Base-by-base conservation (phyloP, 139 green algal species). In the Picochlorum sp. region DNA sequence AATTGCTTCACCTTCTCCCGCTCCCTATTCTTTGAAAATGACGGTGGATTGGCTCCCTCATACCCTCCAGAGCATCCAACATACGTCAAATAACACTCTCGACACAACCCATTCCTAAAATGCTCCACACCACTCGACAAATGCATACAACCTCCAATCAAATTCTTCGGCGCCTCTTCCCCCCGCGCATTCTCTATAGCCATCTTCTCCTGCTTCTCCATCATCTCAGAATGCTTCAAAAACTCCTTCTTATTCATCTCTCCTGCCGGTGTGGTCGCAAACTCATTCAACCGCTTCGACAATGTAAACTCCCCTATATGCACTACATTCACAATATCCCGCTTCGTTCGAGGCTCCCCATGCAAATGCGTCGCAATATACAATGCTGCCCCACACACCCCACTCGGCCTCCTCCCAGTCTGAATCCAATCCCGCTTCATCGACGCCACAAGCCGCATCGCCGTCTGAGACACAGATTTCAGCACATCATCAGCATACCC, bases 351-450 rank as follows among this genome's bases (percentile, higher is more conserved):
- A 68, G 87, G 66, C 30, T 90, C 56, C 28, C 91, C 88, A 69
- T 98, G 91, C 20, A 97, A 85, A 76, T 96, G 89, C 4, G 81
- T 70, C 0, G 93, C 90, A 41, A 98, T 84, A 77, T 88, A 97
- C 21, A 98, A 83, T 18, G 91, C 93, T 7, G 93, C 93, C 4
- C 92, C 93, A 68, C 93, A 98, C 28, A 98, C 79, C 44, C 93
- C 93, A 47, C 58, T 78, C 2, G 92, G 92, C 16, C 86, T 73
- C 7, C 93, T 73, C 5, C 94, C 94, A 13, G 92, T 97, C 74
- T 97, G 91, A 80, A 99, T 96, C 94, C 94, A 99, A 81, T 99
- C 94, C 0, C 94, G 83, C 80, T 99, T 99, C 94, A 99, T 99
- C 69, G 75, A 84, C 37, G 81, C 80, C 4, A 98, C 87, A 65